phyloP scores from a whole-genome alignment of 441 rosid genomes.

The Euphorbia schlechtendalii region DNA sequence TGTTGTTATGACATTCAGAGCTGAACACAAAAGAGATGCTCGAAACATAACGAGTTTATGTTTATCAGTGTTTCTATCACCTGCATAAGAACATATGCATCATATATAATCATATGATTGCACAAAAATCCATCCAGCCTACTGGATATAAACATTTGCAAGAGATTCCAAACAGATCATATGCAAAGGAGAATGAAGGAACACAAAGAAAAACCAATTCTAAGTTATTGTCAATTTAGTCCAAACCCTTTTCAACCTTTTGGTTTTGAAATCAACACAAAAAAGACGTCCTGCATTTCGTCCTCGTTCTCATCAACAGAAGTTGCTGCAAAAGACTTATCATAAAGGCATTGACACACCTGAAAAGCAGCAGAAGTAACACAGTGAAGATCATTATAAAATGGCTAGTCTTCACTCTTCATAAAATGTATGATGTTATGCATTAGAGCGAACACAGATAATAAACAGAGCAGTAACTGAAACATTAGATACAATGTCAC shows the following conservation, averaged over 20 bases:
- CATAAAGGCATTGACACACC: constrained; percentile 52
- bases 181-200: neutral
- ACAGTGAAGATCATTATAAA: neutral
- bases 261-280: constrained; percentile 2
- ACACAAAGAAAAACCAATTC: neutral
- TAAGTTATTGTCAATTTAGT: neutral
- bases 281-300: constrained; percentile 6
- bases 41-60: too few relatives aligned
- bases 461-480: neutral
- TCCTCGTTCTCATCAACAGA: constrained; percentile 6
- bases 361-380: constrained; percentile 16
- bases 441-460: neutral
- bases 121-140: constrained; percentile 14
- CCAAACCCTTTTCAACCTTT: neutral
- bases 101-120: neutral
- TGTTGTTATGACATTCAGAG: too few relatives aligned
- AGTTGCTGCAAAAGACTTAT: too few relatives aligned
- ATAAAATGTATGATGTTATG: neutral
- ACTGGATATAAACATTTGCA: neutral
- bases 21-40: too few relatives aligned
- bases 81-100: too few relatives aligned
- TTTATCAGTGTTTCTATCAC: too few relatives aligned
- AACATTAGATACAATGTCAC: too few relatives aligned
- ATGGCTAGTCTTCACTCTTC: neutral
- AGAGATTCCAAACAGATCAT: neutral